Base-by-base conservation (phyloP, 805 yeast genomes). In the Candida tibetensis region DNA sequence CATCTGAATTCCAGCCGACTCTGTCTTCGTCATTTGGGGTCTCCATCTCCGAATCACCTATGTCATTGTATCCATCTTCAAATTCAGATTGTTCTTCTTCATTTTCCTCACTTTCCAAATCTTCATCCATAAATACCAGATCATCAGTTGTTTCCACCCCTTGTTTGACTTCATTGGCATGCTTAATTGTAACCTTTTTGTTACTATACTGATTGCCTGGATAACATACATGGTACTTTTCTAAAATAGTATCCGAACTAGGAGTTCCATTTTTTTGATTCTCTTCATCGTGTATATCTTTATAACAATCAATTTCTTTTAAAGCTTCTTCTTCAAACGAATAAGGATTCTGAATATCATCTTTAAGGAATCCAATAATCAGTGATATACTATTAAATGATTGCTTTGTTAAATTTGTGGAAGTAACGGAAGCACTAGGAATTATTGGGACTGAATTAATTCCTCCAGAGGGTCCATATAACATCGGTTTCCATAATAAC, bases 391-490 rank as follows among this genome's bases (percentile, higher is more conserved):
- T 77, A 31, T 76, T 72, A 57, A 12, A 14, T 31, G 34, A 12
- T n/a, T 23, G 28, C 19, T 32, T 4, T 64, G 60, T 17, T 62
- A 46, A 13, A 50, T 45, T 26, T 12, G 10, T 7, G 7, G 25
- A 21, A 21, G 25, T 10, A 21, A 10, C 25, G 9, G 25, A 21
- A 7, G 31, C 18, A 23, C 32, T 25, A n/a, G 42, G 41, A 9
- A 61, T 64, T 54, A 74, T 66, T 1, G 77, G 71, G 0, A 77
- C 79, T 0, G 83, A 77, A 50, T 84, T 83, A 25, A 87, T 81
- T 10, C 95, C 95, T 16, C 93, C 88, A 0, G 90, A 82, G 0
- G 93, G 91, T 0, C 95, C 95, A 50, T 79, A 74, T n/a, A 85
- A 73, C 60, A 85, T 72, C 1, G 90, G 89, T 49, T 83, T 85